Base-by-base conservation (phyloP, 1,284 basidiomycete genomes). In the Fistulinella staudtii region DNA sequence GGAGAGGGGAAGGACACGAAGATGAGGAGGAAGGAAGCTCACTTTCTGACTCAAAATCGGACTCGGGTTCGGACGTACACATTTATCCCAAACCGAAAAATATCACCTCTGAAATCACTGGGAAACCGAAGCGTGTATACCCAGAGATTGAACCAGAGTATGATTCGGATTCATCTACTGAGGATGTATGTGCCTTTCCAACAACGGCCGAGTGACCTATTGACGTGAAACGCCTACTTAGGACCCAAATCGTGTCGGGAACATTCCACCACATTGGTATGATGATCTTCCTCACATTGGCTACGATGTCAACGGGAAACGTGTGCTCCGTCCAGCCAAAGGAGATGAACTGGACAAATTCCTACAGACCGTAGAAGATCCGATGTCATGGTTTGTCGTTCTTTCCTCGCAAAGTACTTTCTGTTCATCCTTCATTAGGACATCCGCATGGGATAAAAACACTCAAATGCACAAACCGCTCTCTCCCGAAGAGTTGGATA, bases 211-310 rank as follows among this genome's bases (percentile, higher is more conserved):
- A n/a, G 22, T 27, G 13, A 30, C 25, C 10, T 34, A 24, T 47
- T 53, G 4, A 63, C 36, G 15, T 30, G 38, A 40, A 34, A n/a
- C 29, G 27, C 31, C 23, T 24, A 25, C 21, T 38, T 49, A 96
- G 92, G 79, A 84, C 51, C 89, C 90, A 27, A 99, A 98, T 67
- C 88, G 94, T 46, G 84, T 97, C 55, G 96, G 96, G 47, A 82
- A 96, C 69, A 77, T 99, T 45, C 96, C 96, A 36, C 85, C 92
- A 74, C 93, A 98, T 64, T 99, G 95, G 93, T 99, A 99, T 69
- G 96, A 99, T 66, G 95, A 99, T 71, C 74, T 99, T 55, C 96
- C 96, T n/a, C 96, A 99, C 71, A 83, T 99, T 61, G 96, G 96
- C 37, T 99, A 99, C 71, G 83, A 93, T 67, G 85, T 99, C 62